A percentile compares a stretch with the other conserved stretches of the same genome.
Conservation (phyloP, 768 basidiomycete genomes). For the Albatrellus ellisii region DNA sequence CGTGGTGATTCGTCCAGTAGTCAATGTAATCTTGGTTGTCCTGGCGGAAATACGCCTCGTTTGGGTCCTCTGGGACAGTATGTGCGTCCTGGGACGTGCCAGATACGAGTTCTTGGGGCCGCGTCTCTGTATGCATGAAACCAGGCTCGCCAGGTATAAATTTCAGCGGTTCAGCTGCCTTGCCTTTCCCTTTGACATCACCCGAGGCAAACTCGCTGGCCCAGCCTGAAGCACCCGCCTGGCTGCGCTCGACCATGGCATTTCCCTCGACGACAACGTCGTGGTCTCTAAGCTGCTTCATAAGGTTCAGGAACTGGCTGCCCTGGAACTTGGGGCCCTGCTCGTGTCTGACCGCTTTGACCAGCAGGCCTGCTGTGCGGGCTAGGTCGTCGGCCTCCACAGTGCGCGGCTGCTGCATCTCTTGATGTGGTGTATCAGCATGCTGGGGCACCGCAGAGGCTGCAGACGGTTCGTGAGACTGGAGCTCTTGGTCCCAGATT, state of each 20-base stretch:
- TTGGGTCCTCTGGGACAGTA: conserved; percentile 24
- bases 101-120: no score
- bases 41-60: conserved; percentile 57
- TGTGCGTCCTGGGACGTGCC: background rate
- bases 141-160: no score
- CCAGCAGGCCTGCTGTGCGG: conserved; percentile 61
- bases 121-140: no score
- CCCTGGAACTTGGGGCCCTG: conserved; percentile 77
- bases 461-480: conserved; percentile 10
- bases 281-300: conserved; percentile 74
- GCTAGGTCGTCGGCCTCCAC: conserved; percentile 66
- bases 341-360: conserved; percentile 64
- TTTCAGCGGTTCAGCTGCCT: conserved; percentile 26
- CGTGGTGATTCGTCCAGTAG: conserved; percentile 40
- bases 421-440: no score
- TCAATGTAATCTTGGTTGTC: conserved; percentile 55
- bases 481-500: conserved; percentile 40
- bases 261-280: conserved; percentile 70
- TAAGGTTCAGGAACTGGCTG: conserved; percentile 74
- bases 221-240: conserved; percentile 15
- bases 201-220: conserved; percentile 15
- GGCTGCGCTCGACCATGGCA: conserved; percentile 47
- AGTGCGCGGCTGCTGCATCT: no score
- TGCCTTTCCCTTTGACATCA: conserved; percentile 62
- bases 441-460: background rate